phyloP scores from a whole-genome alignment of 805 yeast species.

The Wickerhamiella cacticola region DNA sequence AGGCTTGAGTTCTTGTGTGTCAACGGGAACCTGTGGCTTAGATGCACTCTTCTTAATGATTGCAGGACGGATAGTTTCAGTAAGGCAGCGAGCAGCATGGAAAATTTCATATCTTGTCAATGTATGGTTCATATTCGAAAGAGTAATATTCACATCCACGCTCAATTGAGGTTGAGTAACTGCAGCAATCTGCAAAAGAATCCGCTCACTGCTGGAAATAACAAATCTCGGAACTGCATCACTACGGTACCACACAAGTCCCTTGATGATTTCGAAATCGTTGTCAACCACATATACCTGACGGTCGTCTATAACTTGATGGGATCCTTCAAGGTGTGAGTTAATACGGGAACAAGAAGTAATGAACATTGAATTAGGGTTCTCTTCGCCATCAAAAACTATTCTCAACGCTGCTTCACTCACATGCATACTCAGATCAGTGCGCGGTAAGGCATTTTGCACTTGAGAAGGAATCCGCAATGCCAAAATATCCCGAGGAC shows the following conservation, averaged over 20 bases:
- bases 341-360: constrained; percentile 26
- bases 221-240: constrained; percentile 23
- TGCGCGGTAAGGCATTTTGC: constrained; percentile 18
- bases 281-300: constrained; percentile 16
- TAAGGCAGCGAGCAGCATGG: constrained; percentile 23
- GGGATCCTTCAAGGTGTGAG: constrained; percentile 19
- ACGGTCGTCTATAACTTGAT: neutral
- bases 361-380: constrained; percentile 26
- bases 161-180: constrained; percentile 25
- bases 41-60: neutral
- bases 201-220: constrained; percentile 21
- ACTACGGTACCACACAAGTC: constrained; percentile 25
- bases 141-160: constrained; percentile 21
- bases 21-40: neutral
- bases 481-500: neutral
- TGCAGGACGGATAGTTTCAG: constrained; percentile 3
- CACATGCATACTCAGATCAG: constrained; percentile 18
- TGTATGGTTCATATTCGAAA: constrained; percentile 23
- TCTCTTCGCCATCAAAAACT: constrained; percentile 16
- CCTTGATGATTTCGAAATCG: constrained; percentile 15
- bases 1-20: neutral
- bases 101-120: constrained; percentile 28
- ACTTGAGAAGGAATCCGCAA: constrained; percentile 13
- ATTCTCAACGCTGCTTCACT: constrained; percentile 20
- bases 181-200: constrained; percentile 20